phyloP scores from a whole-genome alignment of 441 rosid species.

The Gossypium trilobum region DNA sequence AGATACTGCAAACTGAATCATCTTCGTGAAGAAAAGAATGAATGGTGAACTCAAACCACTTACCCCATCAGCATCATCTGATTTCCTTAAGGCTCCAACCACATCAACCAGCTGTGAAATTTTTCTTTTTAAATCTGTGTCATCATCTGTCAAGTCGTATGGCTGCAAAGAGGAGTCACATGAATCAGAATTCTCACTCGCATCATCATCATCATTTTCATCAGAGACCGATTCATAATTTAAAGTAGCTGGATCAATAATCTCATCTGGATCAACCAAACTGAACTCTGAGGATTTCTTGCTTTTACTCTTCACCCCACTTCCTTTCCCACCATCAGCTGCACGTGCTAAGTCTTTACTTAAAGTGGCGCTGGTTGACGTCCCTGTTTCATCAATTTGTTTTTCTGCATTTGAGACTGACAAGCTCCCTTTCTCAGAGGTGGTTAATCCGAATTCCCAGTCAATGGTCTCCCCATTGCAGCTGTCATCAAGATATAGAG shows the following conservation, averaged over 20 bases:
- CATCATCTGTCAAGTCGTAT: slow-evolving; percentile 82
- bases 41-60: slow-evolving; percentile 26
- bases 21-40: neutral
- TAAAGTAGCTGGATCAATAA: slow-evolving; percentile 67
- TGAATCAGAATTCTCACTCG: slow-evolving; percentile 57
- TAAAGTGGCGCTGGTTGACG: slow-evolving; percentile 25
- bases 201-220: slow-evolving; percentile 40
- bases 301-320: slow-evolving; percentile 31
- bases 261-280: slow-evolving; percentile 80
- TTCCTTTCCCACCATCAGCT: slow-evolving; percentile 19
- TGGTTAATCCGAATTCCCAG: slow-evolving; percentile 72
- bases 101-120: slow-evolving; percentile 81
- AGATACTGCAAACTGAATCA: neutral
- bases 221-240: slow-evolving; percentile 52
- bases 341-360: slow-evolving; percentile 24
- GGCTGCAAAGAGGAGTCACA: slow-evolving; percentile 84
- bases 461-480: slow-evolving; percentile 56
- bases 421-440: slow-evolving; percentile 27
- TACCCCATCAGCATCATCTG: slow-evolving; percentile 91
- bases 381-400: slow-evolving; percentile 29
- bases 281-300: slow-evolving; percentile 37
- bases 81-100: slow-evolving; percentile 82
- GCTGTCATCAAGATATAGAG: slow-evolving; percentile 80
- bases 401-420: slow-evolving; percentile 24
- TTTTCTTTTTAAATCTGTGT: slow-evolving; percentile 56